Evolutionary conservation across 2,329 filamentous ascomycete genomes (phyloP).

Genomic region (Fusarium sp.): DNA sequence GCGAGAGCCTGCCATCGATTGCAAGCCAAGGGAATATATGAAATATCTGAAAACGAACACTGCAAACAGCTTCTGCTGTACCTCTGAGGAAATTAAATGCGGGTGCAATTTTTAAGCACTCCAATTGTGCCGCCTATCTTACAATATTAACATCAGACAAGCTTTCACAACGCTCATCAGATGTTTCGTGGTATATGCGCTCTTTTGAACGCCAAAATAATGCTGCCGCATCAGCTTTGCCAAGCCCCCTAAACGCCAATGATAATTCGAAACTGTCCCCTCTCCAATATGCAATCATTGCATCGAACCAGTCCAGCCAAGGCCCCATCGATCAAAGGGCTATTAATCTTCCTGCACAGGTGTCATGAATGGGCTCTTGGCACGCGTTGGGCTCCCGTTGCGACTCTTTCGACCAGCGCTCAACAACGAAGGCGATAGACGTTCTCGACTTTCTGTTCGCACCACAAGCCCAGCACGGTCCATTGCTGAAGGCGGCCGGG

Average conservation of each 20-base stretch:
- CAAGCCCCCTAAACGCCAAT: slow-evolving; percentile 24
- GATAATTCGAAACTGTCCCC: not conserved
- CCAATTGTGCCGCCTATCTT: not conserved
- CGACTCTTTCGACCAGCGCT: slow-evolving; percentile 69
- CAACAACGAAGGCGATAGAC: slow-evolving; percentile 70
- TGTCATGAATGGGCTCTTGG: slow-evolving; percentile 68
- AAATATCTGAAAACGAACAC: not conserved
- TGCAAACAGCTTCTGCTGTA: not conserved
- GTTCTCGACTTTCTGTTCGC: slow-evolving; percentile 87
- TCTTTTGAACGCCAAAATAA: slow-evolving; percentile 30
- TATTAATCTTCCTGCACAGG: slow-evolving; percentile 59
- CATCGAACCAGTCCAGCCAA: not conserved
- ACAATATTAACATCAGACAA: not conserved
- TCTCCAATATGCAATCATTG: not conserved
- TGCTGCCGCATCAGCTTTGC: slow-evolving; percentile 3
- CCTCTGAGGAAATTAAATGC: not conserved
- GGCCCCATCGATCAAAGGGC: not conserved
- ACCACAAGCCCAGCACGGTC: slow-evolving; percentile 80
- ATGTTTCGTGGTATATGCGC: slow-evolving; percentile 24
- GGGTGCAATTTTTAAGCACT: slow-evolving; percentile 1
- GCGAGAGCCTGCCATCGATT: slow-evolving; percentile 6
- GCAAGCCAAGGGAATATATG: not conserved
- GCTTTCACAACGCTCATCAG: slow-evolving; percentile 22
- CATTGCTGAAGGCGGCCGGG: slow-evolving; percentile 59
- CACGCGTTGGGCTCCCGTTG: slow-evolving; percentile 67